phyloP scores from a whole-genome alignment of 768 basidiomycete genomes.

The Cystobasidium tubakii region DNA sequence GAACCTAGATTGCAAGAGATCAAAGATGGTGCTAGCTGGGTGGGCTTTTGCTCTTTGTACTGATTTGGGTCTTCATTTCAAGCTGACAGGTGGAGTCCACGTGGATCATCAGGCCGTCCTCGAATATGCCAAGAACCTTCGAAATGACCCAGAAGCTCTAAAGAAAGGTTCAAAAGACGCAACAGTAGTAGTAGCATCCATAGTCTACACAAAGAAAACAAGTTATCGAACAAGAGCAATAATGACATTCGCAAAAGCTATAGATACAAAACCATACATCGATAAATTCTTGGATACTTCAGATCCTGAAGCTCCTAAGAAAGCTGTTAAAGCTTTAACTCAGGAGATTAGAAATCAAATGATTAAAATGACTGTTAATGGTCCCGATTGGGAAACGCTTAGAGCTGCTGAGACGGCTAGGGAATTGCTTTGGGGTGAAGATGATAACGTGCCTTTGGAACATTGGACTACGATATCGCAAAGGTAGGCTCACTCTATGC shows the following conservation, averaged over 20 bases:
- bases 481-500: too few relatives aligned
- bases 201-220: slow-evolving; percentile 91
- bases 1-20: slow-evolving; percentile 84
- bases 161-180: slow-evolving; percentile 39
- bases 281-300: slow-evolving; percentile 62
- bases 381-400: slow-evolving; percentile 89
- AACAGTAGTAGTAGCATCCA: slow-evolving; percentile 48
- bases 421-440: slow-evolving; percentile 83
- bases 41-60: not conserved
- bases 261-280: slow-evolving; percentile 66
- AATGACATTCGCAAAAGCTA: slow-evolving; percentile 74
- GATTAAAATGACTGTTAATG: slow-evolving; percentile 74
- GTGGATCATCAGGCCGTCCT: slow-evolving; percentile 58
- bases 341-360: slow-evolving; percentile 65
- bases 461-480: slow-evolving; percentile 81
- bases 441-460: slow-evolving; percentile 67
- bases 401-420: slow-evolving; percentile 86
- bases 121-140: slow-evolving; percentile 78
- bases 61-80: not conserved
- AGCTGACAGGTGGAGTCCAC: not conserved
- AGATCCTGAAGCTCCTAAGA: slow-evolving; percentile 62
- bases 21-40: slow-evolving; percentile 83
- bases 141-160: slow-evolving; percentile 52
- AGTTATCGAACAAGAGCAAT: slow-evolving; percentile 86
- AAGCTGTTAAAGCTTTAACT: slow-evolving; percentile 81